Evolutionary conservation across 805 yeast species (phyloP).

Genomic region (Lipomyces sp.): DNA sequence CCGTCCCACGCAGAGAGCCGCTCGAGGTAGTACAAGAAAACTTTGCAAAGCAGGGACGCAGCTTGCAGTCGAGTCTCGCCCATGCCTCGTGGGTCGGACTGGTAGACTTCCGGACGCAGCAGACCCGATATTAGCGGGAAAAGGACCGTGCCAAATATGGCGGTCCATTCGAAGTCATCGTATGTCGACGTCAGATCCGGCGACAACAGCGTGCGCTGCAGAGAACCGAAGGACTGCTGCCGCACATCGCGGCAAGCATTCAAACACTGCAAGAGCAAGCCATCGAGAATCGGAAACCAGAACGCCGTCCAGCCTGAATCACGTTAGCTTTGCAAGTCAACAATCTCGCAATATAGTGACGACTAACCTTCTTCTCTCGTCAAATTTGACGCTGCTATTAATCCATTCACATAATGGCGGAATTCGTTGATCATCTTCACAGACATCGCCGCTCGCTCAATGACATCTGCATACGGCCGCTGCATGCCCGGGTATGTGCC

Average conservation of each 20-base stretch:
- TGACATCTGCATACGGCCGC: constrained; percentile 46
- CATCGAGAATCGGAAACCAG: constrained; percentile 67
- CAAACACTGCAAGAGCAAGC: constrained; percentile 82
- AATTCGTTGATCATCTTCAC: constrained; percentile 35
- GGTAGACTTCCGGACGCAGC: constrained; percentile 59
- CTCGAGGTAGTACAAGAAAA: constrained; percentile 51
- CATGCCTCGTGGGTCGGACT: constrained; percentile 63
- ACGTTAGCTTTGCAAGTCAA: neutral
- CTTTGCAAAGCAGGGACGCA: constrained; percentile 63
- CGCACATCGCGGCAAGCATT: constrained; percentile 82
- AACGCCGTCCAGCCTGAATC: constrained; percentile 29
- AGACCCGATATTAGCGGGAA: constrained; percentile 69
- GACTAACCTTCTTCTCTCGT: constrained; percentile 37
- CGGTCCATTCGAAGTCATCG: constrained; percentile 36
- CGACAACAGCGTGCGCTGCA: constrained; percentile 54
- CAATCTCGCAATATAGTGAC: neutral
- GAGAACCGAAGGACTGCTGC: constrained; percentile 56
- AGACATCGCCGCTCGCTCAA: constrained; percentile 49
- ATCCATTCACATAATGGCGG: constrained; percentile 40
- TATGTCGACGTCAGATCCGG: constrained; percentile 29
- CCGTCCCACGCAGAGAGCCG: constrained; percentile 32
- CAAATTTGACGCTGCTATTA: constrained; percentile 22
- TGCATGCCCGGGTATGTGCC: constrained; percentile 26
- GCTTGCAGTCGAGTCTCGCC: constrained; percentile 63
- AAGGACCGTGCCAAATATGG: constrained; percentile 65